A percentile compares a stretch with the other conserved stretches of the same genome.
phyloP scores from a whole-genome alignment of 257 asterid genomes.

The Plectranthus barbatus region DNA sequence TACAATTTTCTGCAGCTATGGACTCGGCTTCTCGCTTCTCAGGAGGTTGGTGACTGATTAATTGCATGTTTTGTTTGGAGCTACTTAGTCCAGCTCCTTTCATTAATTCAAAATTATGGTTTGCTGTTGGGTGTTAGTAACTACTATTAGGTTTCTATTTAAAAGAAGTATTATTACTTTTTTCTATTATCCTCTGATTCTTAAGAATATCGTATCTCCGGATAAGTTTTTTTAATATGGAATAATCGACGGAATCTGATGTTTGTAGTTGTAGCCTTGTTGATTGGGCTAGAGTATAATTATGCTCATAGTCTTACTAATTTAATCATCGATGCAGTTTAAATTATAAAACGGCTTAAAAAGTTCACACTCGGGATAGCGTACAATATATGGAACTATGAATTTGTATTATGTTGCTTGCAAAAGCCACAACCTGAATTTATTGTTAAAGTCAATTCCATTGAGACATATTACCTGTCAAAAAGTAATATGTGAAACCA shows the following conservation, averaged over 20 bases:
- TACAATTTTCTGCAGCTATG: neutral
- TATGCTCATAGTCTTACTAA: neutral
- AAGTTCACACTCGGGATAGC: neutral
- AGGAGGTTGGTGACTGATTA: neutral
- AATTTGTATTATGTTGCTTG: neutral
- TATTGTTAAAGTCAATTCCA: neutral
- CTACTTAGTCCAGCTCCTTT: conserved; percentile 5
- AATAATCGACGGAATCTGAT: neutral
- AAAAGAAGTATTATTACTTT: neutral
- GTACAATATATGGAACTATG: neutral
- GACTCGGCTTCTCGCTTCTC: neutral
- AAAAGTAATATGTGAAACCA: neutral
- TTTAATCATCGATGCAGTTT: neutral
- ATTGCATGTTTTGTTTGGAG: neutral
- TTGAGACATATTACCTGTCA: neutral
- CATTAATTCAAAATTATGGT: neutral
- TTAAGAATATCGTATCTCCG: neutral
- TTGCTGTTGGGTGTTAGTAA: neutral
- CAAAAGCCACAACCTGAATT: neutral
- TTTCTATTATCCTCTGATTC: neutral
- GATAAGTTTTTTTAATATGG: neutral
- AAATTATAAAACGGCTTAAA: neutral
- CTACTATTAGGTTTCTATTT: neutral
- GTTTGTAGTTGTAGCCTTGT: neutral
- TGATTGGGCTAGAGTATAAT: neutral